These are phyloP conservation scores for Nemania diffusa DNA, from an alignment of 2,329 filamentous ascomycete genomes.

Conservation along the genomic window DNA sequence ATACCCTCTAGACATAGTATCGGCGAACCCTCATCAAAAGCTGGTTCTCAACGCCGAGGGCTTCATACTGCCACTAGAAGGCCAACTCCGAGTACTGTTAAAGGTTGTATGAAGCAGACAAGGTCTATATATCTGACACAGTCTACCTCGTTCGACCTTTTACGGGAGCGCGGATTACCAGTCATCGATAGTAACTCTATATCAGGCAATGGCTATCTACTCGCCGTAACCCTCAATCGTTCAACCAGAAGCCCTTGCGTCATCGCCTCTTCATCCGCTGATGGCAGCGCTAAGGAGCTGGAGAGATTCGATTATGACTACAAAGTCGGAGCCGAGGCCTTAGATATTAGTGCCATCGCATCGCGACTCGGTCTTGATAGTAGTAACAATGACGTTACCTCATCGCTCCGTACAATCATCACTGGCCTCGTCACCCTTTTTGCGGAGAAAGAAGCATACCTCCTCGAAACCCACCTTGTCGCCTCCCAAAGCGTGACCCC, in stretches of 20 bases:
- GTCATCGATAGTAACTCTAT: constrained; percentile 46
- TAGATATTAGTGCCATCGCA: constrained; percentile 55
- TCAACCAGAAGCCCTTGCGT: constrained; percentile 71
- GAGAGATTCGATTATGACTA: constrained; percentile 73
- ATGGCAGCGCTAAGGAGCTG: constrained; percentile 56
- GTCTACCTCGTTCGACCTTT: constrained; percentile 64
- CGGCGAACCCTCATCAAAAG: constrained; percentile 19
- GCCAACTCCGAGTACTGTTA: constrained; percentile 11
- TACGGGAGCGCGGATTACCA: constrained; percentile 61
- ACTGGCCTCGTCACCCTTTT: constrained; percentile 67
- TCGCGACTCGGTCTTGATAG: constrained; percentile 64
- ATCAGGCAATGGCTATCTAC: constrained; percentile 56
- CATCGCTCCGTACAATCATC: constrained; percentile 60
- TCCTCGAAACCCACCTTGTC: constrained; percentile 63
- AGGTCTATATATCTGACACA: constrained; percentile 66
- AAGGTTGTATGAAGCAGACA: constrained; percentile 50
- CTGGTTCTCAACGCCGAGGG: constrained; percentile 58
- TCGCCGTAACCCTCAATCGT: constrained; percentile 75
- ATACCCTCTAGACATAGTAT: constrained; percentile 22
- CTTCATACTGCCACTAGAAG: constrained; percentile 60
- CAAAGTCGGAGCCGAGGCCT: constrained; percentile 49
- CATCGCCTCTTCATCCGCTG: constrained; percentile 64
- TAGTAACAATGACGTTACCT: constrained; percentile 50
- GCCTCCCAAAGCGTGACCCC: constrained; percentile 46
- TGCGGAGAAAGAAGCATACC: constrained; percentile 72